Conservation (phyloP, 106 monocot species). For the Phalaenopsis equestris region DNA sequence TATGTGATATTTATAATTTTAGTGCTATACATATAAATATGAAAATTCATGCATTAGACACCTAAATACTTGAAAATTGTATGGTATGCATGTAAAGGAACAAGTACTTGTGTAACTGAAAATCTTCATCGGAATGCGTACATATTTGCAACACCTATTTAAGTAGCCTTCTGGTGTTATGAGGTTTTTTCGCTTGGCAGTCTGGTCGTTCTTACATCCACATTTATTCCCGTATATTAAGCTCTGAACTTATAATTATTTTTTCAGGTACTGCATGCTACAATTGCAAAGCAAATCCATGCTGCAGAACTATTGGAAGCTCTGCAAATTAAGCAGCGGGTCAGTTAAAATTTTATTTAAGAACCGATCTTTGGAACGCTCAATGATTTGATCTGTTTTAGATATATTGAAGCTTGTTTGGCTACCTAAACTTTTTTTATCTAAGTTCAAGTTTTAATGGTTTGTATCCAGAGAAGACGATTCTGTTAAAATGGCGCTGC, state of each 20-base stretch:
- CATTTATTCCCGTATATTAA: too few relatives aligned
- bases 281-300: conserved; percentile 5
- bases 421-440: neutral
- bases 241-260: neutral
- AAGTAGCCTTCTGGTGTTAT: too few relatives aligned
- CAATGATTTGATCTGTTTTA: neutral
- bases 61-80: too few relatives aligned
- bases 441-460: neutral
- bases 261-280: conserved; percentile 4
- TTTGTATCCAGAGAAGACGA: neutral
- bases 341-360: neutral
- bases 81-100: too few relatives aligned
- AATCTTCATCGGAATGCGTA: too few relatives aligned
- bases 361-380: neutral
- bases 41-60: too few relatives aligned
- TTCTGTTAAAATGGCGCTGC: neutral
- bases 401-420: neutral
- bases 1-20: too few relatives aligned
- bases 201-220: too few relatives aligned
- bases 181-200: too few relatives aligned
- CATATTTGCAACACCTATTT: too few relatives aligned
- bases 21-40: too few relatives aligned
- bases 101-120: too few relatives aligned
- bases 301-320: neutral
- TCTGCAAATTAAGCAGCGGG: neutral